These are phyloP conservation scores for Amniculicola lignicola DNA, from an alignment of 495 filamentous ascomycete genomes.

Conservation along the genomic window DNA sequence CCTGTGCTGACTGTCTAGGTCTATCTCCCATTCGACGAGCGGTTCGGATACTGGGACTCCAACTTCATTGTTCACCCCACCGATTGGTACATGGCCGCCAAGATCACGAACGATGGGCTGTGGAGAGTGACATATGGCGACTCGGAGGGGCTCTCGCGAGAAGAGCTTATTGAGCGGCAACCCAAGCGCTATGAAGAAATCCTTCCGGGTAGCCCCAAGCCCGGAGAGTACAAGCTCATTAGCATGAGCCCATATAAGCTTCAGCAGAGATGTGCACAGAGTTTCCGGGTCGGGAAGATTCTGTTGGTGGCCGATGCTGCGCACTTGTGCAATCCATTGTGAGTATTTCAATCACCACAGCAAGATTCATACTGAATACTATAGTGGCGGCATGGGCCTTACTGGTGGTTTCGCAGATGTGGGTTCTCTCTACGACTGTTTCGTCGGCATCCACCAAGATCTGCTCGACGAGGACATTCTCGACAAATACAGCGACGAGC, in stretches of 20 bases:
- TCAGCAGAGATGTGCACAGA: constrained; percentile 58
- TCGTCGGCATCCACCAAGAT: constrained; percentile 55
- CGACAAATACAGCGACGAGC: constrained; percentile 55
- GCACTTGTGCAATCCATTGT: constrained; percentile 56
- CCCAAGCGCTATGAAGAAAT: constrained; percentile 54
- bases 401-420: constrained; percentile 62
- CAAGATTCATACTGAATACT: neutral
- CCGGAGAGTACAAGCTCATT: constrained; percentile 54
- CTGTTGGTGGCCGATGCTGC: constrained; percentile 60
- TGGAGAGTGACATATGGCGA: constrained; percentile 63
- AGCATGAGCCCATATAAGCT: constrained; percentile 58
- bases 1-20: constrained; percentile 10
- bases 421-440: constrained; percentile 56
- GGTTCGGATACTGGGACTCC: constrained; percentile 54
- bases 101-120: constrained; percentile 55
- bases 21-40: constrained; percentile 46
- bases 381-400: constrained; percentile 55
- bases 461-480: constrained; percentile 56
- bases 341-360: neutral
- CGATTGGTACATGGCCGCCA: constrained; percentile 60
- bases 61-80: constrained; percentile 60
- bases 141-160: constrained; percentile 47
- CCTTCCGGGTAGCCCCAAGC: constrained; percentile 58
- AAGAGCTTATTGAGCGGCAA: constrained; percentile 54
- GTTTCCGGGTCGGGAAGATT: constrained; percentile 56